Evolutionary conservation across 2,329 filamentous ascomycete species (phyloP).

Genomic region (Neoarthrinium moseri): DNA sequence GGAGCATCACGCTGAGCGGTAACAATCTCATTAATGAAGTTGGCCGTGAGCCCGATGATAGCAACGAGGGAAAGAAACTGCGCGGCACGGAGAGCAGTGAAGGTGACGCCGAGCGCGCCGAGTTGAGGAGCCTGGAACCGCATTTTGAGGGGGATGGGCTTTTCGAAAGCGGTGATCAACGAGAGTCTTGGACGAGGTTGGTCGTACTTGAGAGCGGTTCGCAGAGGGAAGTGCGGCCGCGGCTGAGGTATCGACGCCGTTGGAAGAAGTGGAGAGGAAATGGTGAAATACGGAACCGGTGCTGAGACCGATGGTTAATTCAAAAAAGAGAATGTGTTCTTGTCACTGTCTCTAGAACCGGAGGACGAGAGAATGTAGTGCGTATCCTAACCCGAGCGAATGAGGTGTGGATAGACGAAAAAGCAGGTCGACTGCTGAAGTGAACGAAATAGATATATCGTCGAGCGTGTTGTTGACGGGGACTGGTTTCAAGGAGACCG

Average conservation of each 20-base stretch:
- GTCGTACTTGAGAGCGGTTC: conserved; percentile 32
- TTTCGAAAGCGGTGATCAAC: conserved; percentile 35
- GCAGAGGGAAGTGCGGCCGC: conserved; percentile 38
- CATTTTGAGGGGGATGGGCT: conserved; percentile 37
- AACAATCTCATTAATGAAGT: conserved; percentile 79
- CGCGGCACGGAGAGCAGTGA: conserved; percentile 69
- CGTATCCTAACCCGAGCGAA: not conserved
- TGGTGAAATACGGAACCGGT: conserved; percentile 26
- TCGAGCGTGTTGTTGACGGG: conserved; percentile 8
- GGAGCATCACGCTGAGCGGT: conserved; percentile 64
- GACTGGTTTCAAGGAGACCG: conserved; percentile 17
- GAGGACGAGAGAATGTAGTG: conserved; percentile 4
- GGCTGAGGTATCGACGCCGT: conserved; percentile 36
- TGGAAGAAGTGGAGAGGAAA: conserved; percentile 27
- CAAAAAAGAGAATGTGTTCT: conserved; percentile 7
- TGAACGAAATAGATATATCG: conserved; percentile 14
- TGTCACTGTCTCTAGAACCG: conserved; percentile 2
- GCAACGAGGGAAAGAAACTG: conserved; percentile 71
- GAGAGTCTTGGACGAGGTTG: conserved; percentile 37
- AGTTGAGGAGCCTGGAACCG: conserved; percentile 47
- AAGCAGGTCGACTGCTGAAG: conserved; percentile 21
- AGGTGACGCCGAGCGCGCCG: conserved; percentile 76
- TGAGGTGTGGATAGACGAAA: conserved; percentile 7
- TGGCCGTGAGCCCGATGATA: conserved; percentile 77
- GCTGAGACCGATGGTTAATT: conserved; percentile 14